Evolutionary conservation across 805 yeast genomes (phyloP).

Genomic region (Candida sithepensis): DNA sequence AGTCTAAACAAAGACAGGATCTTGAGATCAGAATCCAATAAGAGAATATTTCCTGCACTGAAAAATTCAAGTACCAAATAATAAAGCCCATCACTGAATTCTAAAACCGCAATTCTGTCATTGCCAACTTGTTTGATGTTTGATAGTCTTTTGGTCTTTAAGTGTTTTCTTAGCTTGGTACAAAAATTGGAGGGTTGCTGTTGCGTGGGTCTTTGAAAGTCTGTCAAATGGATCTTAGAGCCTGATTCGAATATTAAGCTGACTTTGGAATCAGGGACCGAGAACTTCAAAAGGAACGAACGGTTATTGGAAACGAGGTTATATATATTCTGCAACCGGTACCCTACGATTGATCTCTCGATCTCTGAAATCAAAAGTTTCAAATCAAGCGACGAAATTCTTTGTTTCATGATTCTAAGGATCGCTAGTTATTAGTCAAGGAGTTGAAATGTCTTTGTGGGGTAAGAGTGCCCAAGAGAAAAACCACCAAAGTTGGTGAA

Average conservation of each 20-base stretch:
- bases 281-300: slow-evolving; percentile 75
- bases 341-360: slow-evolving; percentile 50
- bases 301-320: slow-evolving; percentile 69
- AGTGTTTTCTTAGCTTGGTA: slow-evolving; percentile 78
- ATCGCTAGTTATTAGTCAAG: no score
- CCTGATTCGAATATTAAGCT: slow-evolving; percentile 83
- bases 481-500: no score
- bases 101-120: slow-evolving; percentile 80
- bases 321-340: slow-evolving; percentile 80
- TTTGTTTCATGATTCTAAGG: slow-evolving; percentile 50
- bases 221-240: slow-evolving; percentile 71
- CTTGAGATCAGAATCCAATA: slow-evolving; percentile 64
- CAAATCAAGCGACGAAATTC: slow-evolving; percentile 81
- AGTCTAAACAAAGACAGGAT: slow-evolving; percentile 75
- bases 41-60: slow-evolving; percentile 88
- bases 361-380: slow-evolving; percentile 69
- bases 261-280: slow-evolving; percentile 77
- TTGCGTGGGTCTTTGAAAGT: slow-evolving; percentile 75
- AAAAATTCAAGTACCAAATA: slow-evolving; percentile 86
- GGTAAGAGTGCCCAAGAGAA: not conserved
- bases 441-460: not conserved
- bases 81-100: slow-evolving; percentile 77
- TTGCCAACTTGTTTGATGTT: slow-evolving; percentile 68
- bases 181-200: slow-evolving; percentile 84
- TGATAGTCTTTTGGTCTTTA: slow-evolving; percentile 75